A percentile compares a stretch with the other conserved stretches of the same genome.
Evolutionary conservation across 2,329 filamentous ascomycete species (phyloP).

Genomic region (Aspergillus brunneoviolaceus): DNA sequence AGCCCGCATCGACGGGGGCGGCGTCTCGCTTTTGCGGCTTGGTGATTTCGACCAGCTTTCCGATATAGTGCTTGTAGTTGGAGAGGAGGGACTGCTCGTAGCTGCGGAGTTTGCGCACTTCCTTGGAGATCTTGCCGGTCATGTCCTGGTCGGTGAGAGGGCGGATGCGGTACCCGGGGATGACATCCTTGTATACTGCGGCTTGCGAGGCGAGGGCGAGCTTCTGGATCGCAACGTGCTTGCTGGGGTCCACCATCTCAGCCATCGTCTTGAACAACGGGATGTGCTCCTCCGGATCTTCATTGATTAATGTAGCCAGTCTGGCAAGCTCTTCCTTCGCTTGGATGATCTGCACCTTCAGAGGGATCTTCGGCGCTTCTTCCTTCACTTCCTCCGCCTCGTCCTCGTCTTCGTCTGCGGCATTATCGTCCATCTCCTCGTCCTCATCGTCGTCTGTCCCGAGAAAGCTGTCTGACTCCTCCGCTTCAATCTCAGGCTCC

Average conservation of each 20-base stretch:
- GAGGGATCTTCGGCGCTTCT: slow-evolving; percentile 64
- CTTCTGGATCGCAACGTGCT: slow-evolving; percentile 72
- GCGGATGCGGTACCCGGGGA: slow-evolving; percentile 93
- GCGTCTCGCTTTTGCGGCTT: slow-evolving; percentile 52
- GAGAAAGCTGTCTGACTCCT: slow-evolving; percentile 65
- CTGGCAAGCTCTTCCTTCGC: slow-evolving; percentile 92
- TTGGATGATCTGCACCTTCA: slow-evolving; percentile 75
- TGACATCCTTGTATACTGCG: slow-evolving; percentile 90
- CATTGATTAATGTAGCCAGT: slow-evolving; percentile 77
- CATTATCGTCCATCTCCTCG: slow-evolving; percentile 48
- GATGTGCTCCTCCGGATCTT: slow-evolving; percentile 88
- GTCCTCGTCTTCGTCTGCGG: slow-evolving; percentile 40
- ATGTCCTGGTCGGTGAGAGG: slow-evolving; percentile 72
- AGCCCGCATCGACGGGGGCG: slow-evolving; percentile 34
- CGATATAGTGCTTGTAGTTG: slow-evolving; percentile 82
- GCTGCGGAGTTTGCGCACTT: slow-evolving; percentile 74
- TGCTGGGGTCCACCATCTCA: slow-evolving; percentile 65
- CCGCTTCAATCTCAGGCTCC: slow-evolving; percentile 44
- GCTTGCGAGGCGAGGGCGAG: slow-evolving; percentile 83
- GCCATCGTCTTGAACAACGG: slow-evolving; percentile 75
- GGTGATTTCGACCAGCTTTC: slow-evolving; percentile 68
- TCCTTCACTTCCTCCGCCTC: slow-evolving; percentile 49
- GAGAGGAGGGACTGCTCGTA: slow-evolving; percentile 87
- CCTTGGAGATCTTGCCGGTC: slow-evolving; percentile 82
- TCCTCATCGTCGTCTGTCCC: slow-evolving; percentile 57